phyloP scores from a whole-genome alignment of 1,139 yeast species.

The Diutina rugosa region DNA sequence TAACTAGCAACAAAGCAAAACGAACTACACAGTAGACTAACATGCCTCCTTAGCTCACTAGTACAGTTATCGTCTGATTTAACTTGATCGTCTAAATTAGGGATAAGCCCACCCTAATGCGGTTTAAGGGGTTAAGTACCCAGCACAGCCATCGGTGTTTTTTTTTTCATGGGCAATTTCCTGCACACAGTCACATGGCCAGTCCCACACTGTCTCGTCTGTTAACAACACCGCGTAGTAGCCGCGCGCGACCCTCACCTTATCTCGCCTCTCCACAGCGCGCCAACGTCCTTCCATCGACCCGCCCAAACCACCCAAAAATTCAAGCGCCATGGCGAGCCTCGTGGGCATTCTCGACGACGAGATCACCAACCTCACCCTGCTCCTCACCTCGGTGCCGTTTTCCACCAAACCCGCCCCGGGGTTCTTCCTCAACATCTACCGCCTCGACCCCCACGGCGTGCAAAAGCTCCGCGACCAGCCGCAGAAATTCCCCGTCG shows the following conservation, averaged over 20 bases:
- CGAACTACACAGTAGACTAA: no score
- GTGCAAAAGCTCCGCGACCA: slow-evolving; percentile 12
- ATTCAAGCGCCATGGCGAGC: not conserved
- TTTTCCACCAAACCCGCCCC: not conserved
- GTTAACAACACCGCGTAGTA: not conserved
- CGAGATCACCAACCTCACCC: not conserved
- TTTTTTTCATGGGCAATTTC: no score
- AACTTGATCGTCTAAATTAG: no score
- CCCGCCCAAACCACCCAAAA: not conserved
- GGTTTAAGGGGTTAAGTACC: no score
- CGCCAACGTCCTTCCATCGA: not conserved
- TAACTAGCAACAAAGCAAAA: no score
- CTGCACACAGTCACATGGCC: no score
- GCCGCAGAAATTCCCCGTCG: slow-evolving; percentile 13
- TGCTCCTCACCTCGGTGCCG: not conserved
- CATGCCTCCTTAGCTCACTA: no score
- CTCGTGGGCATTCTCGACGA: not conserved
- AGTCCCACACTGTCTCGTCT: no score
- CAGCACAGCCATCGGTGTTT: no score
- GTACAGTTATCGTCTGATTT: no score
- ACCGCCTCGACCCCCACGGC: slow-evolving; percentile 18
- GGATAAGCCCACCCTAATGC: no score
- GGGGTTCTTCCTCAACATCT: slow-evolving; percentile 19
- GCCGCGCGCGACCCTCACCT: not conserved
- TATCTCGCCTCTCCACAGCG: not conserved